phyloP scores from a whole-genome alignment of 2,329 filamentous ascomycete genomes.

The Cordyceps tenuipes region DNA sequence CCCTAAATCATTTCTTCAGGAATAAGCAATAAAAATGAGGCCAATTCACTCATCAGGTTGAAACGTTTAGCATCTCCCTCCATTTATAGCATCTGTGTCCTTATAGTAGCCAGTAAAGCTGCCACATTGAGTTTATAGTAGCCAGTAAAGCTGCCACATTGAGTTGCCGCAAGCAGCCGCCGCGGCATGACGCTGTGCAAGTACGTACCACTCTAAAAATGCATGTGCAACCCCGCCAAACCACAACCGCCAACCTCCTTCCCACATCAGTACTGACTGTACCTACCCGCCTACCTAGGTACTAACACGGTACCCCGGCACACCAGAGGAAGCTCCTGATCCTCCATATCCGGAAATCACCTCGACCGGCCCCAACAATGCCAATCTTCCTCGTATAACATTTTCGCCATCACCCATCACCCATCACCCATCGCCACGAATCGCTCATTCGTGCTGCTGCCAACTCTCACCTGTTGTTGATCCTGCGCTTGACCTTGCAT shows the following conservation, averaged over 20 bases:
- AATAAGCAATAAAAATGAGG: too few relatives aligned
- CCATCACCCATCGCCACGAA: neutral
- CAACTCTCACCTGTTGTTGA: neutral
- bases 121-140: neutral
- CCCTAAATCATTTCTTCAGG: neutral
- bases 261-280: neutral
- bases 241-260: neutral
- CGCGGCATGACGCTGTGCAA: neutral
- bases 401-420: neutral
- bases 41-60: too few relatives aligned
- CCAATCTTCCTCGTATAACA: neutral
- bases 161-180: neutral
- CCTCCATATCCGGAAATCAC: constrained; percentile 5
- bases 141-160: neutral
- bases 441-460: neutral
- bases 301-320: too few relatives aligned
- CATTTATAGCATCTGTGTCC: neutral
- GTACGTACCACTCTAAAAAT: neutral
- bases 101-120: too few relatives aligned
- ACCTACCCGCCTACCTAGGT: too few relatives aligned
- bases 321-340: constrained; percentile 1
- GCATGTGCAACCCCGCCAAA: constrained; percentile 1
- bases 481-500: constrained; percentile 3
- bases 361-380: neutral
- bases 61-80: neutral